These are phyloP conservation scores for Cairneyella variabilis DNA, from an alignment of 495 filamentous ascomycete species.

Conservation along the genomic window DNA sequence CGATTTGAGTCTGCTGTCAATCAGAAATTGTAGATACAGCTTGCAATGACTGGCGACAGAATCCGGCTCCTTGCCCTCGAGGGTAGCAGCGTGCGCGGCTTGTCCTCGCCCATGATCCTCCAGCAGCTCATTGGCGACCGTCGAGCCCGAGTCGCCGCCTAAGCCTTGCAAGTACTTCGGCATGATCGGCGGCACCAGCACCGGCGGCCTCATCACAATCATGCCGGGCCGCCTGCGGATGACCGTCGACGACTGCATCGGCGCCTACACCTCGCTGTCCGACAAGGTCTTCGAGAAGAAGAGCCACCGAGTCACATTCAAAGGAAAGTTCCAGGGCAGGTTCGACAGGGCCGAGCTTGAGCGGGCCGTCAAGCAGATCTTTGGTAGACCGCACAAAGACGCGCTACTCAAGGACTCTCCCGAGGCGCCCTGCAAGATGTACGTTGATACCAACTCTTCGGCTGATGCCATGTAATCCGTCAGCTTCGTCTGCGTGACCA, in stretches of 20 bases:
- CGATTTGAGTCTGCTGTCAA: too few relatives aligned
- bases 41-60: neutral
- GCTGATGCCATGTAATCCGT: neutral
- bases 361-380: neutral
- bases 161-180: slow-evolving; percentile 48
- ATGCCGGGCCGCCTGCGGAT: slow-evolving; percentile 49
- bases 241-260: slow-evolving; percentile 44
- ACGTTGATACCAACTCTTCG: neutral
- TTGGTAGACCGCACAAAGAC: neutral
- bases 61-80: slow-evolving; percentile 25
- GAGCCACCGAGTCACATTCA: neutral
- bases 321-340: neutral
- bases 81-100: slow-evolving; percentile 51
- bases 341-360: neutral
- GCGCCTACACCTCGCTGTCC: slow-evolving; percentile 34
- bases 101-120: slow-evolving; percentile 48
- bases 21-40: too few relatives aligned
- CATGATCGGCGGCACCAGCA: slow-evolving; percentile 35
- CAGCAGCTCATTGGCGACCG: slow-evolving; percentile 40
- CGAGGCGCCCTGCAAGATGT: neutral
- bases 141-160: slow-evolving; percentile 37
- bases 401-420: neutral
- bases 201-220: slow-evolving; percentile 34
- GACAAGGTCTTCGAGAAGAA: slow-evolving; percentile 28
- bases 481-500: neutral